Base-by-base conservation (phyloP, 1,284 basidiomycete species). In the Puccinia sorghi region DNA sequence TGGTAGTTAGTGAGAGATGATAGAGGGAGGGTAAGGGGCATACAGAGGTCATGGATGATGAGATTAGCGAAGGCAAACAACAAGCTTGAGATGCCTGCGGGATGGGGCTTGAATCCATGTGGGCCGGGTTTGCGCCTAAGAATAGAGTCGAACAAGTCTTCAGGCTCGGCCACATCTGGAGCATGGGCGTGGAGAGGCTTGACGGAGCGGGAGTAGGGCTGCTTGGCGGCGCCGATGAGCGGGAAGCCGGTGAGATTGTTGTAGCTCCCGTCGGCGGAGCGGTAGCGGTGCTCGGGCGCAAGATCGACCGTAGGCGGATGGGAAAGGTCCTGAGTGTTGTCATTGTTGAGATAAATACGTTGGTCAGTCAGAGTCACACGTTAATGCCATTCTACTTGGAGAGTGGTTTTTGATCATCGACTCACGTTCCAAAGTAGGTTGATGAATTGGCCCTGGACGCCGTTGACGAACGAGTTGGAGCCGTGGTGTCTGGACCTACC, bases 21-120 rank as follows among this genome's bases (percentile, higher is more conserved):
- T 11, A 72, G 57, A 52, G 32, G 32, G 32, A 50, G 20, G 52
- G 17, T 4, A 48, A 54, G 37, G 15, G 0, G n/a, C 74, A n/a
- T 13, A 78, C 76, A 78, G 4, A 78, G 66, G 48, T 78, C 76
- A 72, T 78, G 76, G n/a, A 78, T 78, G 27, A 78, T 63, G 15
- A 78, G 37, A 37, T 78, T 78, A n/a, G 76, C 76, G 37, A 78
- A 78, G 20, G 39, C 76, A 64, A 78, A 78, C 2, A 78, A 63
- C 25, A 78, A 57, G 61, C 76, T 78, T 11, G 76, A 78, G 20
- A 78, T 48, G 2, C 69, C 56, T 27, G 76, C 76, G 6, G 76
- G 76, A 52, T 78, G 76, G 15, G 54, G 56, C 37, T 61, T 71
- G 56, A 78, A 78, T n/a, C 76, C 67, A 20, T 77, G 37, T 0